Evolutionary conservation across 257 asterid species (phyloP).

Genomic region (Ocimum tenuiflorum): DNA sequence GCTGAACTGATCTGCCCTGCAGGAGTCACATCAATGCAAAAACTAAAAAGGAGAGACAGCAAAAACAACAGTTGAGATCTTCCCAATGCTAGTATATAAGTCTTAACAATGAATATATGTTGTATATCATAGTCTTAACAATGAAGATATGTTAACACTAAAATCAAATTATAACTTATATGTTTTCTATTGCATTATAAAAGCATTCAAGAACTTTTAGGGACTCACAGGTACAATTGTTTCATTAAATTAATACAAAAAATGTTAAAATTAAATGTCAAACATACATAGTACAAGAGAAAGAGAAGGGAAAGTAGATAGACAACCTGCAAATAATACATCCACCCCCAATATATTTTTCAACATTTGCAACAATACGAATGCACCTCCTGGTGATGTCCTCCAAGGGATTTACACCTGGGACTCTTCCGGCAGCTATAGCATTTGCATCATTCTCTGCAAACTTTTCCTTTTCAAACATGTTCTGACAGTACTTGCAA

Average conservation of each 20-base stretch:
- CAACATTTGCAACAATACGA: conserved; percentile 53
- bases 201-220: not conserved
- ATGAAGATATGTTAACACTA: not conserved
- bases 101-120: conserved; percentile 1
- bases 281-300: not conserved
- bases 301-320: conserved; percentile 6
- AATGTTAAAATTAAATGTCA: conserved; percentile 7
- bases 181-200: not conserved
- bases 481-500: conserved; percentile 59
- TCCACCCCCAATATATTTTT: conserved; percentile 49
- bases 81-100: not conserved
- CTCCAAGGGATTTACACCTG: conserved; percentile 68
- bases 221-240: not conserved
- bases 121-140: conserved; percentile 8
- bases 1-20: conserved; percentile 69
- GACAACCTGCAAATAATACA: conserved; percentile 85
- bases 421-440: conserved; percentile 83
- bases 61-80: not conserved
- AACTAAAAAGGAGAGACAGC: not conserved
- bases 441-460: conserved; percentile 63
- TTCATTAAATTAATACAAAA: conserved; percentile 4
- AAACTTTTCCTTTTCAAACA: conserved; percentile 49
- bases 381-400: conserved; percentile 69
- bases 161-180: not conserved
- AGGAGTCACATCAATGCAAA: conserved; percentile 14